These are phyloP conservation scores for Candida saitoana DNA, from an alignment of 805 yeast genomes.

Conservation along the genomic window DNA sequence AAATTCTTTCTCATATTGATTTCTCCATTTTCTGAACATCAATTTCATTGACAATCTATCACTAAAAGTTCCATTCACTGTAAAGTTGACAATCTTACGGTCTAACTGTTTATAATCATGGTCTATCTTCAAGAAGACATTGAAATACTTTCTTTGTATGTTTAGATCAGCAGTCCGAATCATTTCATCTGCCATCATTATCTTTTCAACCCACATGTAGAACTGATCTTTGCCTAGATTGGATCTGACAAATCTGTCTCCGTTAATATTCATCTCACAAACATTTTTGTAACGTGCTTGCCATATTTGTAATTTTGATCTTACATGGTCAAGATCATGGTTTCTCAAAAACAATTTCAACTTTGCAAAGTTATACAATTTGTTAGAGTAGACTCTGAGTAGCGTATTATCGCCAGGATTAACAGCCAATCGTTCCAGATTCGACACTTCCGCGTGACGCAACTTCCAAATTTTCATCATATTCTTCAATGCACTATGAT, in stretches of 20 bases:
- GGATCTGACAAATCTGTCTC: conserved; percentile 4
- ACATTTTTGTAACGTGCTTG: not conserved
- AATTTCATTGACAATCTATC: conserved; percentile 5
- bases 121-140: conserved; percentile 6
- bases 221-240: conserved; percentile 3
- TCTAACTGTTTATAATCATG: conserved; percentile 6
- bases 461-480: conserved; percentile 16
- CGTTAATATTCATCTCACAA: not conserved
- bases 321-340: not conserved
- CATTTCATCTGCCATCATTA: conserved; percentile 7
- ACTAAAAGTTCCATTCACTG: not conserved
- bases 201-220: conserved; percentile 6
- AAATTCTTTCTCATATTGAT: conserved; percentile 15
- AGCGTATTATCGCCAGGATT: not conserved
- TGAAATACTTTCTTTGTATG: conserved; percentile 18
- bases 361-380: not conserved
- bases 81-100: conserved; percentile 2
- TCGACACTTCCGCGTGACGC: not conserved
- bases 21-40: conserved; percentile 21
- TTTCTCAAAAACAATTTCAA: not conserved
- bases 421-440: not conserved
- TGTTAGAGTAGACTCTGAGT: not conserved
- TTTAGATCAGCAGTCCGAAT: conserved; percentile 16
- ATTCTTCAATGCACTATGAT: conserved; percentile 5
- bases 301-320: conserved; percentile 5